Evolutionary conservation across 1,139 yeast genomes (phyloP), one percentile per base, ranked within the genome.

Genomic region (Hansenula lynferdii): DNA sequence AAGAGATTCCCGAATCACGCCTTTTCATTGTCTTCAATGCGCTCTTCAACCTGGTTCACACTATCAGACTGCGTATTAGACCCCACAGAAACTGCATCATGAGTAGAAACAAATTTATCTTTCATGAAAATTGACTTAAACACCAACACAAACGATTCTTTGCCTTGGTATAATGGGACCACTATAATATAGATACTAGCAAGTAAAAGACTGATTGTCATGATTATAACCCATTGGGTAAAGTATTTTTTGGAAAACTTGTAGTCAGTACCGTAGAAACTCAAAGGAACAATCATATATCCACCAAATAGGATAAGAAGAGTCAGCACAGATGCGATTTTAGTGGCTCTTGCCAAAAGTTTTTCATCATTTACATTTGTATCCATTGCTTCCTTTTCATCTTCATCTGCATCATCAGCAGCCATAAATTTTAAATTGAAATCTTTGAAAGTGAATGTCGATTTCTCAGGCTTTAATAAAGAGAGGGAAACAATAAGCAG

Each of bases 361-460:
- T 37, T 46, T 34, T 48, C 48, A n/a, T 56, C 61, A 1, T 42
- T 42, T 11, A 48, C 54, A 5, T 47, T 43, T 8, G 54, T 43
- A n/a, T 40, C 44, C 42, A 56, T 49, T 2, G 62, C 62, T 14
- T 50, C 44, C 34, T 47, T 40, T 39, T 61, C 67, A 18, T 53
- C 57, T 19, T 50, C 53, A 40, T 59, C 66, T n/a, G 61, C 58
- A 45, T 64, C 70, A 45, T 62, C 69, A 18, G 61, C 67, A 16
- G 60, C 53, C 4, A 38, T 43, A n/a, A n/a, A n/a, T n/a, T n/a
- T n/a, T n/a, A n/a, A n/a, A n/a, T n/a, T n/a, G n/a, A n/a, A n/a
- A n/a, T n/a, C n/a, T n/a, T n/a, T n/a, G n/a, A n/a, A n/a, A n/a
- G n/a, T n/a, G n/a, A n/a, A n/a, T n/a, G n/a, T n/a, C n/a, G n/a